phyloP scores from a whole-genome alignment of 352 stramenopile genomes.

The Nothophytophthora sp. region DNA sequence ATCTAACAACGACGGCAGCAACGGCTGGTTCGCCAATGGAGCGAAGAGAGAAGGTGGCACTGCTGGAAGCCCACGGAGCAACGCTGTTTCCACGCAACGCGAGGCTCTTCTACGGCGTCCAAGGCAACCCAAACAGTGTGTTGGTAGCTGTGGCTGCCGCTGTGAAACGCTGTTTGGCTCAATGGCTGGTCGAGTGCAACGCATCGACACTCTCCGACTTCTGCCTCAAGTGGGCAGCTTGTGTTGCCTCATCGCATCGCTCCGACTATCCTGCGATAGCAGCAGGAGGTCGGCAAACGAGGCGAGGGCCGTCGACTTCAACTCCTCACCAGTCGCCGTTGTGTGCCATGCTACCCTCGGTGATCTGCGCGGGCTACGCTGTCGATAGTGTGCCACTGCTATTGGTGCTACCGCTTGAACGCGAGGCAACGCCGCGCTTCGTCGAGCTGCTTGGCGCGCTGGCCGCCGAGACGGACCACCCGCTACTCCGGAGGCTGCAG shows the following conservation, averaged over 20 bases:
- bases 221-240: slow-evolving; percentile 29
- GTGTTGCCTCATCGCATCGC: slow-evolving; percentile 25
- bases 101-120: slow-evolving; percentile 17
- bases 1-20: slow-evolving; percentile 17
- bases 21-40: slow-evolving; percentile 21
- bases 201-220: slow-evolving; percentile 16
- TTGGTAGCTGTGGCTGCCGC: slow-evolving; percentile 16
- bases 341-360: slow-evolving; percentile 14
- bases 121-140: slow-evolving; percentile 5
- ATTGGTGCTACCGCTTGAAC: slow-evolving; percentile 20
- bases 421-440: slow-evolving; percentile 13
- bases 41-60: slow-evolving; percentile 12
- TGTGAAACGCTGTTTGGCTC: slow-evolving; percentile 15
- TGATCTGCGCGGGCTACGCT: slow-evolving; percentile 26
- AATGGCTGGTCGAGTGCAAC: slow-evolving; percentile 22
- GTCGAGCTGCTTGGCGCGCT: slow-evolving; percentile 26
- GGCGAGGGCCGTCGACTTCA: no score
- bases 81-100: slow-evolving; percentile 14
- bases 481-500: slow-evolving; percentile 24
- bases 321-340: slow-evolving; percentile 18
- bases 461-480: slow-evolving; percentile 19
- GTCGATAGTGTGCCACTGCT: slow-evolving; percentile 21
- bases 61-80: slow-evolving; percentile 17
- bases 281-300: no score
- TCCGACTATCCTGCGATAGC: no score